A percentile compares a stretch with the other conserved stretches of the same genome.
These are phyloP conservation scores for Daphne laureola DNA, from an alignment of 441 rosid genomes.

Conservation along the genomic window DNA sequence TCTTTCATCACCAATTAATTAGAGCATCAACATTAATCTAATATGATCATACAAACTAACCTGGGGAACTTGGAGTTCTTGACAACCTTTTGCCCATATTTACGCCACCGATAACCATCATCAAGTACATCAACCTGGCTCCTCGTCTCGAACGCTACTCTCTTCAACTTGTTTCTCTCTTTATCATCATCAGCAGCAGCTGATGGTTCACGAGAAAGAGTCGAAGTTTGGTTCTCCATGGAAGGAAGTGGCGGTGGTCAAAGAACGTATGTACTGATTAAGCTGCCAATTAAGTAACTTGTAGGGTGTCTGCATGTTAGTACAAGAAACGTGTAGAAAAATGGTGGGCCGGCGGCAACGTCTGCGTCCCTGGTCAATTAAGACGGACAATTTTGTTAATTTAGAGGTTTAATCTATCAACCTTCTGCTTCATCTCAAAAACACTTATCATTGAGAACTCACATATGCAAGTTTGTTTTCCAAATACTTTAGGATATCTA, in stretches of 20 bases:
- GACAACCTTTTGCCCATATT: slow-evolving; percentile 22
- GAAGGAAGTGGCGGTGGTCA: not conserved
- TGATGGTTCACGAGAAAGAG: slow-evolving; percentile 12
- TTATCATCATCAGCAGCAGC: slow-evolving; percentile 7
- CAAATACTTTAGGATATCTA: no score
- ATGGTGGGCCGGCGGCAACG: slow-evolving; percentile 25
- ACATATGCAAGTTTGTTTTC: no score
- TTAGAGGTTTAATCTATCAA: no score
- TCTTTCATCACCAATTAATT: no score
- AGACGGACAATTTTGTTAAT: not conserved
- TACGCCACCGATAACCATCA: slow-evolving; percentile 22
- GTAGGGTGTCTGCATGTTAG: no score
- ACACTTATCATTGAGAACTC: not conserved
- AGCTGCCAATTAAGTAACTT: not conserved
- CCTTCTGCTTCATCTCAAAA: no score
- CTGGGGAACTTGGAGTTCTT: slow-evolving; percentile 24
- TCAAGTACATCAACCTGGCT: slow-evolving; percentile 25
- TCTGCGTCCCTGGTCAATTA: slow-evolving; percentile 12
- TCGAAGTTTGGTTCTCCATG: slow-evolving; percentile 18
- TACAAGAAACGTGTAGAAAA: not conserved
- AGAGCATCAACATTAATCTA: no score
- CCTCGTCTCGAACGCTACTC: slow-evolving; percentile 24
- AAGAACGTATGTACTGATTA: not conserved
- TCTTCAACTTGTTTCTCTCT: slow-evolving; percentile 12
- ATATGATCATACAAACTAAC: no score